Evolutionary conservation across 768 basidiomycete genomes (phyloP).

Genomic region (Russula ochroleuca): DNA sequence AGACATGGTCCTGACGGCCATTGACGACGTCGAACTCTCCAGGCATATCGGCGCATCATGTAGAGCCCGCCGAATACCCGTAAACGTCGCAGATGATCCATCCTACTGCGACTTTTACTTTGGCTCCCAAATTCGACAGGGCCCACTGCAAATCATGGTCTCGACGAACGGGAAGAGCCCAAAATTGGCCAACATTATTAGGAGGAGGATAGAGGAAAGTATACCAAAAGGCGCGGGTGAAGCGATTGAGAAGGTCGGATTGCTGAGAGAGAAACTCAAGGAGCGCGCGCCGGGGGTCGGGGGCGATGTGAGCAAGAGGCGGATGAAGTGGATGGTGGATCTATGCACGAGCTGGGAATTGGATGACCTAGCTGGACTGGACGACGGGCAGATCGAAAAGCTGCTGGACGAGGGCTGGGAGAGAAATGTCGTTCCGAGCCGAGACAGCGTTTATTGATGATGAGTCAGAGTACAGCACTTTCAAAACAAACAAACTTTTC

Average conservation of each 20-base stretch:
- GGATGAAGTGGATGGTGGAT: constrained; percentile 92
- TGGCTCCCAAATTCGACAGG: constrained; percentile 85
- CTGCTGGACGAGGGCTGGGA: constrained; percentile 89
- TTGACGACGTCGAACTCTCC: constrained; percentile 73
- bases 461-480: constrained; percentile 6
- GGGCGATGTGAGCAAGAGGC: constrained; percentile 63
- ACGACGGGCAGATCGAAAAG: constrained; percentile 57
- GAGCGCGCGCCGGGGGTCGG: constrained; percentile 80
- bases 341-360: constrained; percentile 84
- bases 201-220: constrained; percentile 58
- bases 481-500: background rate
- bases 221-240: constrained; percentile 69
- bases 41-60: constrained; percentile 68
- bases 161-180: constrained; percentile 94
- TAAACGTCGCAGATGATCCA: constrained; percentile 96
- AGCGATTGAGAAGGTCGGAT: constrained; percentile 77
- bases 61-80: constrained; percentile 65
- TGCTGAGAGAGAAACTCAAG: constrained; percentile 65
- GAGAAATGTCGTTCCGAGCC: constrained; percentile 45
- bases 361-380: constrained; percentile 69
- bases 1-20: constrained; percentile 91
- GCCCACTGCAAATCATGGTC: constrained; percentile 92
- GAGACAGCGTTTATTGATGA: constrained; percentile 33
- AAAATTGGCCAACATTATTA: constrained; percentile 81
- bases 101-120: constrained; percentile 98